These are phyloP conservation scores for Colletotrichum limetticola DNA, from an alignment of 2,329 filamentous ascomycete species.

Conservation along the genomic window DNA sequence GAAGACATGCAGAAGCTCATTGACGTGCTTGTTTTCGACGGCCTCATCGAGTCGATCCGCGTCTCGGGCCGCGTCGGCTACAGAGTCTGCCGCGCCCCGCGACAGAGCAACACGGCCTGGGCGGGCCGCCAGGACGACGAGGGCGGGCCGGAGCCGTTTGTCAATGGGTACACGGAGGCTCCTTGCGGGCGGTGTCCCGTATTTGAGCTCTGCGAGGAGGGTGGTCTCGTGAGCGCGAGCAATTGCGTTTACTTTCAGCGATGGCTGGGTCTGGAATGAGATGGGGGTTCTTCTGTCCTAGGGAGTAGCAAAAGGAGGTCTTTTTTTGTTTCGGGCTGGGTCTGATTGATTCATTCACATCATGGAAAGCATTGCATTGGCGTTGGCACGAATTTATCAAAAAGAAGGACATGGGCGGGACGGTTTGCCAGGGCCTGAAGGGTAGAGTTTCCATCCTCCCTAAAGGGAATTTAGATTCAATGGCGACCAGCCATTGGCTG, in stretches of 20 bases:
- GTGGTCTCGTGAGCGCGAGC: conserved; percentile 87
- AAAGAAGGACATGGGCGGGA: conserved; percentile 21
- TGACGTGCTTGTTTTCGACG: conserved; percentile 90
- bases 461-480: background rate
- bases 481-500: background rate
- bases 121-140: conserved; percentile 47
- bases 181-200: conserved; percentile 94
- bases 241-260: conserved; percentile 92
- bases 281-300: background rate
- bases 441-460: conserved; percentile 18
- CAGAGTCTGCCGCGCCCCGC: conserved; percentile 61
- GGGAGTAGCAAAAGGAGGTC: background rate
- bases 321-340: background rate
- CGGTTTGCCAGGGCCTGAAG: background rate
- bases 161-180: conserved; percentile 85
- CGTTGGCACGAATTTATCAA: conserved; percentile 27
- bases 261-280: conserved; percentile 70
- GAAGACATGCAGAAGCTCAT: conserved; percentile 86
- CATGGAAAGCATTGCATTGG: conserved; percentile 34
- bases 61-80: conserved; percentile 62
- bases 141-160: conserved; percentile 54
- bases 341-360: conserved; percentile 22
- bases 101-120: conserved; percentile 55
- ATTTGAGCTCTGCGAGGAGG: conserved; percentile 90
- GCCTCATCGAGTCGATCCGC: conserved; percentile 76